Base-by-base conservation (phyloP, 306 rosid genomes). In the Casuarina equisetifolia region DNA sequence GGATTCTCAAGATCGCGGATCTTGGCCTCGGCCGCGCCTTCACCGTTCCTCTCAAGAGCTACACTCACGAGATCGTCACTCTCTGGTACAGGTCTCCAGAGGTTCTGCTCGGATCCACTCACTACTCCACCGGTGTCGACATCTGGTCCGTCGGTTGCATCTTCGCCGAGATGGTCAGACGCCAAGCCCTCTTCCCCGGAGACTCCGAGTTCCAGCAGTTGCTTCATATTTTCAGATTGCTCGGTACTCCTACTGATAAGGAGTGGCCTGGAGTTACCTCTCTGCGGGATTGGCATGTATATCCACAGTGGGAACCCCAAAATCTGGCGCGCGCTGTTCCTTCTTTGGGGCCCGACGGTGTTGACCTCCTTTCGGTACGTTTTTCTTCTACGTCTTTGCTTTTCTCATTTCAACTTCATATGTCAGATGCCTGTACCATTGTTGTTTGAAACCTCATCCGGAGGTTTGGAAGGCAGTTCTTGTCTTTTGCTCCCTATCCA, bases 101-200 rank as follows among this genome's bases (percentile, higher is more conserved):
- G 88, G 97, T 95, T 74, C 83, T 95, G 42, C 91, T 95, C 6
- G 98, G 98, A 16, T 88, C 97, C 16, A 81, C 96, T 2, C 96
- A 91, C 55, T 94, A 94, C 82, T 94, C 98, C 69, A 94, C 98
- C 38, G 97, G 87, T 3, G 98, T 94, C 50, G 98, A 94, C 75
- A 94, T 94, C 81, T 94, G 98, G 98, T 95, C 97, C 6, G 98
- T 92, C 45, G 98, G 98, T 5, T 95, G 98, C 80, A 95, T 95
- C 19, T 95, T 95, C 17, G 98, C 97, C 35, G 98, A 95, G 79
- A 95, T 95, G 98, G 96, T 74, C 7, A 82, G 97, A 77, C 87
- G 97, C 80, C 97, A 92, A 74, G 97, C 97, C 36, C 64, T 95
- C 49, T 95, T 95, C 79, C 96, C 97, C 0, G 99, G 97, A 38